phyloP scores from a whole-genome alignment of 768 basidiomycete genomes.

The Rhodocollybia butyracea region DNA sequence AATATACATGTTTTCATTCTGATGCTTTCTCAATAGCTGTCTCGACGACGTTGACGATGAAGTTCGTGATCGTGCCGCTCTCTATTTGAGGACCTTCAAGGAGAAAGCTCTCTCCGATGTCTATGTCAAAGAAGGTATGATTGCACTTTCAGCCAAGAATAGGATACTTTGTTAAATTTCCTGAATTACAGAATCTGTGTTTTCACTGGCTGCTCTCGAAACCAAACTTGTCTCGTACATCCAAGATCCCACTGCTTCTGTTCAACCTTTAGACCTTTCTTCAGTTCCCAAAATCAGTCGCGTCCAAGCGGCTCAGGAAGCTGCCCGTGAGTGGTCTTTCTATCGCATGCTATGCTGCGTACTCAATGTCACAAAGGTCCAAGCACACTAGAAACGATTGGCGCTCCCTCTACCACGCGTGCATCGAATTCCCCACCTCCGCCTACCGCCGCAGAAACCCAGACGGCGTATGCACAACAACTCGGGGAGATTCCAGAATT shows the following conservation, averaged over 20 bases:
- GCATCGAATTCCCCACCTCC: conserved; percentile 60
- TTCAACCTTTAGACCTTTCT: conserved; percentile 79
- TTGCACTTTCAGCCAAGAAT: neutral
- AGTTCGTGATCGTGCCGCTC: conserved; percentile 94
- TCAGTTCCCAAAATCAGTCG: conserved; percentile 93
- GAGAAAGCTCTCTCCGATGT: conserved; percentile 77
- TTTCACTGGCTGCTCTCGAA: conserved; percentile 87
- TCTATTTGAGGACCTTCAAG: conserved; percentile 85
- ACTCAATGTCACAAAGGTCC: conserved; percentile 50
- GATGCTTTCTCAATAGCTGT: conserved; percentile 51
- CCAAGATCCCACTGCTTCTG: conserved; percentile 68
- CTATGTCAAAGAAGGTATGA: conserved; percentile 89
- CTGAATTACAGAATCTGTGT: conserved; percentile 76
- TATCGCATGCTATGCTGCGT: neutral
- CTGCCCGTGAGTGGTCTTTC: conserved; percentile 61
- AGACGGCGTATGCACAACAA: conserved; percentile 84
- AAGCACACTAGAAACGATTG: conserved; percentile 82
- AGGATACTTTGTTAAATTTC: conserved; percentile 5
- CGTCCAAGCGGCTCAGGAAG: conserved; percentile 85
- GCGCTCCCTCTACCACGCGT: conserved; percentile 62
- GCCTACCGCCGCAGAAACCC: conserved; percentile 82
- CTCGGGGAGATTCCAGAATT: conserved; percentile 87
- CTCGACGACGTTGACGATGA: conserved; percentile 98
- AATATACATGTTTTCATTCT: neutral
- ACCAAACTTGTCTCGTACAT: conserved; percentile 92